These are phyloP conservation scores for Phlyctochytrium bullatum DNA, from an alignment of 192 early-diverging fungal species.

Conservation along the genomic window DNA sequence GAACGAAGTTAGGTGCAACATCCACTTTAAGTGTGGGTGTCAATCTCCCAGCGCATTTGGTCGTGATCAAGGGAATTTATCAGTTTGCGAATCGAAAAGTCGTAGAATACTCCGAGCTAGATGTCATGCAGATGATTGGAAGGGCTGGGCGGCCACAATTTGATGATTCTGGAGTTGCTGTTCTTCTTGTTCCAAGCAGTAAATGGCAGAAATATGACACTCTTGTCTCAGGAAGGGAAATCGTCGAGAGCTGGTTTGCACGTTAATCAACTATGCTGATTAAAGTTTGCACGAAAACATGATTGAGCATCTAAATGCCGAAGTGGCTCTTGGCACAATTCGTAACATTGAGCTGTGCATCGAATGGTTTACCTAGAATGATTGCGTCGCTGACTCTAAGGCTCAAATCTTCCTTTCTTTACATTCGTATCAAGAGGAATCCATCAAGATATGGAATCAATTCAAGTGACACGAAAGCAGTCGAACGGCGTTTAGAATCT, in stretches of 20 bases:
- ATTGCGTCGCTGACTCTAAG: constrained; percentile 23
- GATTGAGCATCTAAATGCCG: constrained; percentile 62
- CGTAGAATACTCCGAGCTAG: constrained; percentile 55
- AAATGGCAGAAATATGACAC: constrained; percentile 45
- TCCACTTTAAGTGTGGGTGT: constrained; percentile 76
- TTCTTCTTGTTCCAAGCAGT: constrained; percentile 56
- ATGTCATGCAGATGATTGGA: constrained; percentile 76
- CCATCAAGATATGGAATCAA: constrained; percentile 44
- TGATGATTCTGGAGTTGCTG: constrained; percentile 62
- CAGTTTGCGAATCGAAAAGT: constrained; percentile 40
- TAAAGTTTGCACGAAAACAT: constrained; percentile 55
- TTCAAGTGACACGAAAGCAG: constrained; percentile 19
- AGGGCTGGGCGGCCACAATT: constrained; percentile 73
- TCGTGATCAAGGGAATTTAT: constrained; percentile 67
- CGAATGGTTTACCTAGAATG: constrained; percentile 37
- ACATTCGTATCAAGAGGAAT: constrained; percentile 53
- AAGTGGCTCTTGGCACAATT: constrained; percentile 41
- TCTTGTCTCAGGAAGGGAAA: constrained; percentile 57
- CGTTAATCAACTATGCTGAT: constrained; percentile 3
- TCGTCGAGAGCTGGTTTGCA: constrained; percentile 60
- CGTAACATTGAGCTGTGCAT: constrained; percentile 31
- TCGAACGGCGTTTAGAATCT: constrained; percentile 33
- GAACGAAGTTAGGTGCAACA: constrained; percentile 56
- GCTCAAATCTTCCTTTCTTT: constrained; percentile 55
- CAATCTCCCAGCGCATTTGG: constrained; percentile 72